A percentile compares a stretch with the other conserved stretches of the same genome.
phyloP scores from a whole-genome alignment of 2,329 filamentous ascomycete genomes.

The Aspergillus aculeatus region DNA sequence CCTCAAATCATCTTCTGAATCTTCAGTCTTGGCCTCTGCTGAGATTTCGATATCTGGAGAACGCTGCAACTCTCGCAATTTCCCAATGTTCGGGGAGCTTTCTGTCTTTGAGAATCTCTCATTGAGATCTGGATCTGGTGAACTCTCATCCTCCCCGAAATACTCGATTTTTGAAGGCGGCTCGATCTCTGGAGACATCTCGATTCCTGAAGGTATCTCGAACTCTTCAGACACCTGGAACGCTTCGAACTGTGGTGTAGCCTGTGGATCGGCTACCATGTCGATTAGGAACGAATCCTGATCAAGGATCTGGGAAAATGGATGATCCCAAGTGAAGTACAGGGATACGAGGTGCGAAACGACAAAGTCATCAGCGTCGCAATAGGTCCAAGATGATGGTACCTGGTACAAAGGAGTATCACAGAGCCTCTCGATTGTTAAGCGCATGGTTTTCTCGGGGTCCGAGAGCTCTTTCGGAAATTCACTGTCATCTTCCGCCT shows the following conservation, averaged over 20 bases:
- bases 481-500: constrained; percentile 9
- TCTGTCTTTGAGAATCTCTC: too few species aligned
- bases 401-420: constrained; percentile 37
- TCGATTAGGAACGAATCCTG: constrained; percentile 68
- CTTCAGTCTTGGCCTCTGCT: not conserved
- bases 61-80: not conserved
- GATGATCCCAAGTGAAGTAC: constrained; percentile 94
- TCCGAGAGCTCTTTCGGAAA: constrained; percentile 5
- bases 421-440: constrained; percentile 33
- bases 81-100: not conserved
- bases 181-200: not conserved
- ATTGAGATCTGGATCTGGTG: too few species aligned
- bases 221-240: too few species aligned
- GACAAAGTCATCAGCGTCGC: constrained; percentile 72
- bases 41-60: not conserved
- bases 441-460: constrained; percentile 25
- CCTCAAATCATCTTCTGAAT: not conserved
- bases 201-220: not conserved
- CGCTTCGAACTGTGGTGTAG: not conserved
- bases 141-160: too few species aligned
- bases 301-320: constrained; percentile 78
- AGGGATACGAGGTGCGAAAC: constrained; percentile 82
- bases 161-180: not conserved
- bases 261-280: constrained; percentile 23
- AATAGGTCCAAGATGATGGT: constrained; percentile 65